These are phyloP conservation scores for Artemisia argyi DNA, from an alignment of 129 eudicot species.

Conservation along the genomic window DNA sequence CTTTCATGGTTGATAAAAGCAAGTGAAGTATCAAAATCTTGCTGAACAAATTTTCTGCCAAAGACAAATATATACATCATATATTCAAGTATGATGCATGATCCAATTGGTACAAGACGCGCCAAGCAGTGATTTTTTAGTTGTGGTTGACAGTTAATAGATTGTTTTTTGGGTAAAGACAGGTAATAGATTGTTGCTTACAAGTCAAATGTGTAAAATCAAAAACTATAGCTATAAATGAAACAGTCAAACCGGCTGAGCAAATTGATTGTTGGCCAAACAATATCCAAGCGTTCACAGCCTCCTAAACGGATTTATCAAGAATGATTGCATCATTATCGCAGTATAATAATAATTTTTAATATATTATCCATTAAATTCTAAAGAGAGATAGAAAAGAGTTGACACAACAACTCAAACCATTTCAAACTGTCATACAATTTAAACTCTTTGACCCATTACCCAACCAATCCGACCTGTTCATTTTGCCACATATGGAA, in stretches of 20 bases:
- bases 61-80: conserved; percentile 14
- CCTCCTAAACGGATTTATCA: background rate
- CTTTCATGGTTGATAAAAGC: conserved; percentile 87
- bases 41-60: conserved; percentile 80
- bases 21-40: conserved; percentile 86
- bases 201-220: too few relatives aligned
- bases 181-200: too few relatives aligned
- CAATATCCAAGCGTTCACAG: background rate
- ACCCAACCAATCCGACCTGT: too few relatives aligned
- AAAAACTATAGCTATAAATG: too few relatives aligned
- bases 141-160: too few relatives aligned
- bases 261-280: too few relatives aligned
- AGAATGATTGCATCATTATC: background rate
- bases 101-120: conserved; percentile 2
- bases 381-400: background rate
- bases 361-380: background rate
- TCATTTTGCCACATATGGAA: background rate
- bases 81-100: conserved; percentile 14
- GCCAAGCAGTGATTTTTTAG: background rate
- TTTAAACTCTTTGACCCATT: too few relatives aligned
- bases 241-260: too few relatives aligned
- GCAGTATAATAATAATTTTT: background rate
- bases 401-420: background rate
- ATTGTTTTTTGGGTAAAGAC: too few relatives aligned
- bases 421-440: background rate